Evolutionary conservation across 2,329 filamentous ascomycete species (phyloP), one percentile per base, ranked within the genome.

Genomic region (Myriangium duriaei): DNA sequence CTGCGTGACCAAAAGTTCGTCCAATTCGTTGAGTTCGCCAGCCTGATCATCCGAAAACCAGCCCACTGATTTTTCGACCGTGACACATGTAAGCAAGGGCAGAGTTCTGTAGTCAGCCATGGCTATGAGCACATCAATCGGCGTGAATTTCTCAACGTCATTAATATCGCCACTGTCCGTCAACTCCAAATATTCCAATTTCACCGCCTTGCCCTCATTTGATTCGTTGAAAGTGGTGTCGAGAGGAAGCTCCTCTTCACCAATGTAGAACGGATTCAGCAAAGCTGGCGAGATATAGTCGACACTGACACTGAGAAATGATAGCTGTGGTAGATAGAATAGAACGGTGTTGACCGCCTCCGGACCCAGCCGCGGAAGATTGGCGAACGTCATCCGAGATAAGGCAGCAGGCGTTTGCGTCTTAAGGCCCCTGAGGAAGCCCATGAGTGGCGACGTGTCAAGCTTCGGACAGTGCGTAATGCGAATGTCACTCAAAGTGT

Each of bases 281-380:
- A 60, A 43, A 6, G 52, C 46, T 3, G 51, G 51, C n/a, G 54
- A 61, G 36, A 69, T 61, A 50, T 67, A 68, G 43, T 68, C 65
- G 7, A 65, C 53, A 14, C 62, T 59, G 31, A 68, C 52, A 43
- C 57, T 61, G 1, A 69, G 57, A 14, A 45, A 43, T 2, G 49
- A 49, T 2, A 68, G 48, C 4, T 55, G 46, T 0, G 64, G 63
- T 4, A 63, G 55, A 42, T 62, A 52, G 19, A 53, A 46, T 1
- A 68, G 49, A 1, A 68, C 49, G 11, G 47, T 43, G 42, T 68
- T 63, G 4, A 68, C 51, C 1, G 57, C 48, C 21, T 55, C 55
- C 18, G 56, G 51, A 17, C 51, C 51, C 0, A 67, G 49, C 11
- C 52, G 49, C 0, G 63, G 63, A 5, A 68, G 49, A 32, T 64